phyloP scores from a whole-genome alignment of 148 eudicot species.

The Cornus controversa region DNA sequence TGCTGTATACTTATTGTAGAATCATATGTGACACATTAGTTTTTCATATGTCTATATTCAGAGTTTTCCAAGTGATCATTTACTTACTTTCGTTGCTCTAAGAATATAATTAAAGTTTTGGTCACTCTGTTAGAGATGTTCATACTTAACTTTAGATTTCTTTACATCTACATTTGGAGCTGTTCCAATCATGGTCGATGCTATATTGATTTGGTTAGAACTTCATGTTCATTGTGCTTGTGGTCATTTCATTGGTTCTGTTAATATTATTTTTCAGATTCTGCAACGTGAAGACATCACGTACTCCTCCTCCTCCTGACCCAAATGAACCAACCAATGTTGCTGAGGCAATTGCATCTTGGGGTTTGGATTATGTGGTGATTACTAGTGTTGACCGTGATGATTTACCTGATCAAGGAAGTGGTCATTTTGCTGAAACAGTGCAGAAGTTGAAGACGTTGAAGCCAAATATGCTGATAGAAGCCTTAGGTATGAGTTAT shows the following conservation, averaged over 20 bases:
- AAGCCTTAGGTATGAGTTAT: slow-evolving; percentile 72
- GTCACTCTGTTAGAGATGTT: not conserved
- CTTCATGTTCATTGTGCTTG: not conserved
- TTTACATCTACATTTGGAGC: not conserved
- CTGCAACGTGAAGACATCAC: slow-evolving; percentile 97
- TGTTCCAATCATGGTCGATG: slow-evolving; percentile 2
- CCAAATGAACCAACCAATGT: slow-evolving; percentile 92
- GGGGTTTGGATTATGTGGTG: slow-evolving; percentile 97
- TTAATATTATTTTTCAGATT: slow-evolving; percentile 45
- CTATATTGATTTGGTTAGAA: not conserved
- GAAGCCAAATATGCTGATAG: slow-evolving; percentile 85
- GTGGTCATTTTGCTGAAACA: slow-evolving; percentile 95
- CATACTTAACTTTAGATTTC: not conserved
- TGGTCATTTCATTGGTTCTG: not conserved
- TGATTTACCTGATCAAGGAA: slow-evolving; percentile 96
- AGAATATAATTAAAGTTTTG: too few relatives aligned
- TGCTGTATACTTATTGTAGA: not conserved
- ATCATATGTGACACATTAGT: not conserved
- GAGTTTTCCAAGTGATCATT: not conserved
- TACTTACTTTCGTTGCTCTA: too few relatives aligned
- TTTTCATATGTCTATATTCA: not conserved
- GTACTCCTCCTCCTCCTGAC: slow-evolving; percentile 96
- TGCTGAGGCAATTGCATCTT: slow-evolving; percentile 96
- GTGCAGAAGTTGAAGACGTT: slow-evolving; percentile 78
- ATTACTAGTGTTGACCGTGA: slow-evolving; percentile 98